phyloP scores from a whole-genome alignment of 2,329 filamentous ascomycete genomes.

The Aspergillus carbonarius region DNA sequence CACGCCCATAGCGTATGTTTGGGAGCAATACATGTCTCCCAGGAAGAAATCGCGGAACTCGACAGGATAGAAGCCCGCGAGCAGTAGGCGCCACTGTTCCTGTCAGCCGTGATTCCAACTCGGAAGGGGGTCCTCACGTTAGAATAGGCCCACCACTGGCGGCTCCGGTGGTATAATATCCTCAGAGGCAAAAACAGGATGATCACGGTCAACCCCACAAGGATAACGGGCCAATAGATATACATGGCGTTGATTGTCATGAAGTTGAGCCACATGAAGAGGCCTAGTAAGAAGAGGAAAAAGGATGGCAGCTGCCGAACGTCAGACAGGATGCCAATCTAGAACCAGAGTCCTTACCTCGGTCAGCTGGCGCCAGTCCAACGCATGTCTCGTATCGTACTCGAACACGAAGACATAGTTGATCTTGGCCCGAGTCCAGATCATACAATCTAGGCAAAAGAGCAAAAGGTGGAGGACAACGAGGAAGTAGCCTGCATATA shows the following conservation, averaged over 20 bases:
- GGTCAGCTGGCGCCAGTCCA: constrained; percentile 86
- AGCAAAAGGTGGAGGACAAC: constrained; percentile 74
- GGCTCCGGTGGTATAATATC: constrained; percentile 70
- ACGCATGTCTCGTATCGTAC: constrained; percentile 78
- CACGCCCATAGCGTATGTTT: constrained; percentile 86
- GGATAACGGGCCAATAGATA: constrained; percentile 80
- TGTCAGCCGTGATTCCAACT: constrained; percentile 15
- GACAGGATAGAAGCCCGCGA: constrained; percentile 85
- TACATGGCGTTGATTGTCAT: constrained; percentile 68
- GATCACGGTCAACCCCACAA: constrained; percentile 66
- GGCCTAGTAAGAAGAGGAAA: constrained; percentile 70
- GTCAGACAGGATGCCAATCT: constrained; percentile 14
- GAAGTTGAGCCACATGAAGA: constrained; percentile 91
- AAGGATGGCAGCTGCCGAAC: constrained; percentile 69
- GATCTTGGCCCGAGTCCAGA: constrained; percentile 82
- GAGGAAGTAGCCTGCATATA: constrained; percentile 91
- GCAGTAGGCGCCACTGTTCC: constrained; percentile 72
- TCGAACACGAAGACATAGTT: constrained; percentile 98
- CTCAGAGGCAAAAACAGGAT: constrained; percentile 75
- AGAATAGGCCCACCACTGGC: constrained; percentile 86
- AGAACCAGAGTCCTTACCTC: constrained; percentile 53
- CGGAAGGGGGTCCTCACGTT: constrained; percentile 59
- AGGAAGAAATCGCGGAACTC: constrained; percentile 98
- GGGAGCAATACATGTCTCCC: constrained; percentile 94
- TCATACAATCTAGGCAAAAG: constrained; percentile 80